phyloP scores from a whole-genome alignment of 371 early-diverging fungal genomes.

The Apophysomyces elegans region DNA sequence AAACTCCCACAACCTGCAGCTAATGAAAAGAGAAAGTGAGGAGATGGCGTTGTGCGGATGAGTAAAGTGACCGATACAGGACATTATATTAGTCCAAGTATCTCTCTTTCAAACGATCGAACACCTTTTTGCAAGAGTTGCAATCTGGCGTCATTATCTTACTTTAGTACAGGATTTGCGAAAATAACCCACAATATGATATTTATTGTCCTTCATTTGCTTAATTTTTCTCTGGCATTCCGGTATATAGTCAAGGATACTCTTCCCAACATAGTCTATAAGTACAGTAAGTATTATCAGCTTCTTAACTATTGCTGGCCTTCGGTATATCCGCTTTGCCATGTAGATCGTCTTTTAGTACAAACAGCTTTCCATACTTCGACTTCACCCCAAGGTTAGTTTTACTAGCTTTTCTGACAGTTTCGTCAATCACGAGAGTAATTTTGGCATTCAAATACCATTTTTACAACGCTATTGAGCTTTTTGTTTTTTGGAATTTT shows the following conservation, averaged over 20 bases:
- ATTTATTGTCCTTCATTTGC: too few species aligned
- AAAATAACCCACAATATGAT: too few species aligned
- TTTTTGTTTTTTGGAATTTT: neutral
- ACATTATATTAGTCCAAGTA: too few species aligned
- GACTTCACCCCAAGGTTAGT: neutral
- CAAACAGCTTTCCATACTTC: neutral
- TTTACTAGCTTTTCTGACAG: slow-evolving; percentile 6
- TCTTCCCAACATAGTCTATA: neutral
- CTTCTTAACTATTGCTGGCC: neutral
- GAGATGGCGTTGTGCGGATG: too few species aligned
- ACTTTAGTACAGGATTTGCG: too few species aligned
- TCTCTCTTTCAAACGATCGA: too few species aligned
- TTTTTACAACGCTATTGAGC: slow-evolving; percentile 2
- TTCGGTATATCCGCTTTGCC: slow-evolving; percentile 1
- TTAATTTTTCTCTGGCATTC: too few species aligned
- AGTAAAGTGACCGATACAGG: too few species aligned
- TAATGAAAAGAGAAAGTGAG: too few species aligned
- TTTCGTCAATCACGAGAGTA: neutral
- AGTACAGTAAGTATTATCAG: neutral
- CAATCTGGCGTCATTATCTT: too few species aligned
- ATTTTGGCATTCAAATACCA: neutral
- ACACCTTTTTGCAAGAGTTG: too few species aligned
- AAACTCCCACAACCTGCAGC: too few species aligned
- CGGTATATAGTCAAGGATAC: neutral
- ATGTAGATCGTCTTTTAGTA: slow-evolving; percentile 9